phyloP scores from a whole-genome alignment of 2,329 filamentous ascomycete genomes.

The Decorospora gaudefroyi region DNA sequence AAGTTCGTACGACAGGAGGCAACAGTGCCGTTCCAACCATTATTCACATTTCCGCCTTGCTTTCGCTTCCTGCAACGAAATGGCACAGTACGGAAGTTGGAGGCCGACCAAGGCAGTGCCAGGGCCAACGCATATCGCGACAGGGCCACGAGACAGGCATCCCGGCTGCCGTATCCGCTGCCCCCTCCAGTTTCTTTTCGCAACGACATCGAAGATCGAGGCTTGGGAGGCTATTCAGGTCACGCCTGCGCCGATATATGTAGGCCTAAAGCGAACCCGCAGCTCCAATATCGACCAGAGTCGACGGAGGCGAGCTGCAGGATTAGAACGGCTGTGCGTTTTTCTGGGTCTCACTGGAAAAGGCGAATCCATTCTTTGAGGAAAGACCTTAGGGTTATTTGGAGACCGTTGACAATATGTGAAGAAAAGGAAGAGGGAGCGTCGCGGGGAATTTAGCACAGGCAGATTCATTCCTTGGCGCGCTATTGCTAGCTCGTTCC shows the following conservation, averaged over 20 bases:
- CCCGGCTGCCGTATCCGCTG: background rate
- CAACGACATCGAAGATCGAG: background rate
- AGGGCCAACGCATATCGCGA: constrained; percentile 14
- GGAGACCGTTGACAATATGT: constrained; percentile 41
- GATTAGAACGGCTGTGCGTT: constrained; percentile 49
- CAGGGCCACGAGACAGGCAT: constrained; percentile 2
- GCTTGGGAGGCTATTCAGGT: background rate
- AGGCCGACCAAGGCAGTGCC: constrained; percentile 5
- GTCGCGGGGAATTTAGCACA: constrained; percentile 11
- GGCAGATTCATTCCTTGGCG: constrained; percentile 5
- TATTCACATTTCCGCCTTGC: constrained; percentile 7
- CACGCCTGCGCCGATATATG: constrained; percentile 22
- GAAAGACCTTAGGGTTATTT: constrained; percentile 35
- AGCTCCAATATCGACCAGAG: constrained; percentile 43
- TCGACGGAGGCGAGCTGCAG: constrained; percentile 45
- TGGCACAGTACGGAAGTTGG: constrained; percentile 15
- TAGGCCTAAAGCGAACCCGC: constrained; percentile 50
- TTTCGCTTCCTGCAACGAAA: constrained; percentile 21
- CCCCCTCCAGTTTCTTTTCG: background rate
- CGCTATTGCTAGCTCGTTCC: constrained; percentile 7
- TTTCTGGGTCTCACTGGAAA: constrained; percentile 44
- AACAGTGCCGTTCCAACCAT: constrained; percentile 4
- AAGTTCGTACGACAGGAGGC: constrained; percentile 13
- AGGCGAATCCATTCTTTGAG: constrained; percentile 33
- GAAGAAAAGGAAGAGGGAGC: constrained; percentile 24